A percentile compares a stretch with the other conserved stretches of the same genome.
These are phyloP conservation scores for Podila epicladia DNA, from an alignment of 192 early-diverging fungal genomes.

Conservation along the genomic window DNA sequence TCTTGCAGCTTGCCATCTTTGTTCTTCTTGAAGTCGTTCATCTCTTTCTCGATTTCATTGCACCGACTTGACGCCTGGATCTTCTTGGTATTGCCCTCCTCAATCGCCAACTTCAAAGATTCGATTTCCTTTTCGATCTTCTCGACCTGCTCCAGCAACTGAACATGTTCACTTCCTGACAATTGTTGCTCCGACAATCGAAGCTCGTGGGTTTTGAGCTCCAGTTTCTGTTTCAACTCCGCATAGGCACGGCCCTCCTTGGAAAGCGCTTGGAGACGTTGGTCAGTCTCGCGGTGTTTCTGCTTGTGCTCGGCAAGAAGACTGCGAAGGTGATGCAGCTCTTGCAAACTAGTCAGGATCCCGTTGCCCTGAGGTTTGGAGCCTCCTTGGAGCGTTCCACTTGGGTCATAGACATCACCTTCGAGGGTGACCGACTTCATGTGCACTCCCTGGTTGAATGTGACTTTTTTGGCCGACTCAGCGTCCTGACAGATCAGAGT, in stretches of 20 bases:
- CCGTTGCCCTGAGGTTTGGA: conserved; percentile 79
- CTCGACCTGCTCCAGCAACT: conserved; percentile 67
- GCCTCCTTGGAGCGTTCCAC: conserved; percentile 93
- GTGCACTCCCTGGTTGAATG: conserved; percentile 87
- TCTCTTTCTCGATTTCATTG: conserved; percentile 81
- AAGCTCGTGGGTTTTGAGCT: conserved; percentile 84
- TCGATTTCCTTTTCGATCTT: conserved; percentile 63
- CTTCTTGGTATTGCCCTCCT: conserved; percentile 55
- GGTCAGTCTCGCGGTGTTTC: conserved; percentile 60
- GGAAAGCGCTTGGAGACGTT: conserved; percentile 65
- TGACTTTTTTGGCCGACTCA: conserved; percentile 83
- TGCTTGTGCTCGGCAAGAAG: conserved; percentile 61
- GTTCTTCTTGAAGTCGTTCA: conserved; percentile 89
- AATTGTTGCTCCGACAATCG: conserved; percentile 80
- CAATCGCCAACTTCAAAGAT: conserved; percentile 52
- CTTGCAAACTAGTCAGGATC: conserved; percentile 79
- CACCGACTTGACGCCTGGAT: conserved; percentile 63
- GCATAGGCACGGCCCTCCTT: conserved; percentile 65
- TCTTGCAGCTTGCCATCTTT: conserved; percentile 91
- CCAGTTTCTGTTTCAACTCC: conserved; percentile 68
- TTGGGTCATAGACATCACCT: conserved; percentile 97
- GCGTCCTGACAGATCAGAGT: conserved; percentile 92
- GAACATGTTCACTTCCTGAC: conserved; percentile 66
- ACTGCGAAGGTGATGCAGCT: conserved; percentile 68
- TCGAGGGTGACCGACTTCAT: conserved; percentile 95